Percentiles rank a stretch among this genome's conserved stretches.
Evolutionary conservation across 768 basidiomycete genomes (phyloP).

Genomic region (Tulasnella sp.): DNA sequence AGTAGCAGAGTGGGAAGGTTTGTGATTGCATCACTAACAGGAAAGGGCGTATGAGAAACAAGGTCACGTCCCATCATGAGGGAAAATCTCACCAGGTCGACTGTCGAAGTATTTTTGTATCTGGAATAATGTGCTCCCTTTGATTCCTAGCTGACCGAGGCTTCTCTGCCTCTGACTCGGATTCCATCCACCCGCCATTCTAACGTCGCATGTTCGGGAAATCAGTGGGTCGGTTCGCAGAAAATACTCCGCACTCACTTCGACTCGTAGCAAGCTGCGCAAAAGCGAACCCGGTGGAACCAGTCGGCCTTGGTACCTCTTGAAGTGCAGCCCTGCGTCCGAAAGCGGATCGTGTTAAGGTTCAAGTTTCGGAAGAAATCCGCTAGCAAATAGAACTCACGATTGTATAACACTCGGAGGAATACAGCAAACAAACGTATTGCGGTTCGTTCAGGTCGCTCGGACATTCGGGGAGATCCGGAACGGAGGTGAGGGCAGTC

Average conservation of each 20-base stretch:
- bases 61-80: background rate
- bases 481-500: background rate
- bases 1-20: background rate
- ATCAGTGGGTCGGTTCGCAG: background rate
- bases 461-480: constrained; percentile 31
- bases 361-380: background rate
- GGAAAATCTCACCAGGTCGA: background rate
- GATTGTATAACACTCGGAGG: constrained; percentile 11
- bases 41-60: too few relatives aligned
- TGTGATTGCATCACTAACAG: too few relatives aligned
- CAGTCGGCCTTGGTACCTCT: background rate
- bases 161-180: background rate
- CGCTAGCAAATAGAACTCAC: background rate
- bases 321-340: background rate
- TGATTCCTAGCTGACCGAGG: background rate
- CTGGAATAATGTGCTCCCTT: background rate
- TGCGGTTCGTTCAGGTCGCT: constrained; percentile 32
- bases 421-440: constrained; percentile 31
- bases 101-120: background rate
- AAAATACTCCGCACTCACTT: background rate
- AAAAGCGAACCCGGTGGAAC: background rate
- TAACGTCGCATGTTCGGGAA: background rate
- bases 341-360: background rate
- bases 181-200: background rate
- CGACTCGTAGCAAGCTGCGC: background rate